Conservation (phyloP, 2,329 filamentous ascomycete species). For the Cladosporium sp. region DNA sequence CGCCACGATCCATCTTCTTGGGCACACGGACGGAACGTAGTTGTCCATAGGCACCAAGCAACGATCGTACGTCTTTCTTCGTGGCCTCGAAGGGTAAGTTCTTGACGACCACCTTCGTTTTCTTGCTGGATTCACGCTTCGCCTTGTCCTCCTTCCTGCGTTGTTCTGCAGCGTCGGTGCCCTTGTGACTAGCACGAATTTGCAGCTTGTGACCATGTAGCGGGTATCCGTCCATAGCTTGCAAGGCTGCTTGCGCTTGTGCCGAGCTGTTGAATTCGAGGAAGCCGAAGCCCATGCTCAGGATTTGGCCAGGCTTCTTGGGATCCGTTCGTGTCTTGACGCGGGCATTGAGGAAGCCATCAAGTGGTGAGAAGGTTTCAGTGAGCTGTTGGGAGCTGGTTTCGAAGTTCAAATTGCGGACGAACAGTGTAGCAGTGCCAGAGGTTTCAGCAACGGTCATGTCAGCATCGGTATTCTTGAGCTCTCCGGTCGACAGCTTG, state of each 20-base stretch:
- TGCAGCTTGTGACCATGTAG: conserved; percentile 84
- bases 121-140: conserved; percentile 71
- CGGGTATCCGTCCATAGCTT: conserved; percentile 81
- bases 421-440: conserved; percentile 66
- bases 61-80: conserved; percentile 82
- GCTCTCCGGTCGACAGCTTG: conserved; percentile 65
- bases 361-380: conserved; percentile 73
- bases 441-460: conserved; percentile 56
- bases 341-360: conserved; percentile 81
- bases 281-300: conserved; percentile 98
- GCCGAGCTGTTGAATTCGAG: conserved; percentile 77
- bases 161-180: conserved; percentile 81
- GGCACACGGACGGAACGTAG: conserved; percentile 89
- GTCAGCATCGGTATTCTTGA: conserved; percentile 54
- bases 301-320: conserved; percentile 79
- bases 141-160: conserved; percentile 75
- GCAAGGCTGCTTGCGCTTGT: conserved; percentile 73
- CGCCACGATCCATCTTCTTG: conserved; percentile 85
- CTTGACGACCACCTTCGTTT: conserved; percentile 95
- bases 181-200: conserved; percentile 83
- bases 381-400: conserved; percentile 74
- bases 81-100: conserved; percentile 94
- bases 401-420: conserved; percentile 89
- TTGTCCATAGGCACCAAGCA: conserved; percentile 88
- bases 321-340: conserved; percentile 92